phyloP scores from a whole-genome alignment of 345 rosid species.

The Citrus maxima region DNA sequence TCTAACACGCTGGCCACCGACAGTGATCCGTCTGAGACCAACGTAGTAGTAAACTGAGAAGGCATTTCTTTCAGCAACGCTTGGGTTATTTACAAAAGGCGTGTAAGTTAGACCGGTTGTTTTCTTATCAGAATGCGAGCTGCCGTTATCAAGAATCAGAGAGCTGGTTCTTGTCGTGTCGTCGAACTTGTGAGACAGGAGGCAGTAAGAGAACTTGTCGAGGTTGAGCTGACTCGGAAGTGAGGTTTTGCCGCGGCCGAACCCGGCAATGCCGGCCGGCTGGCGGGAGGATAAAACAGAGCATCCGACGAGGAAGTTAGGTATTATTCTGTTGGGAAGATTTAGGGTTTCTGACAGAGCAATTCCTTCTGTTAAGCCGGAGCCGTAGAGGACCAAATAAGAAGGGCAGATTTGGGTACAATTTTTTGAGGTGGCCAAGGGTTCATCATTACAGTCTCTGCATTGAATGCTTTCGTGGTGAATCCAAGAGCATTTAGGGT shows the following conservation, averaged over 20 bases:
- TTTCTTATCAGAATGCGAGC: slow-evolving; percentile 23
- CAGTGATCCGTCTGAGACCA: slow-evolving; percentile 26
- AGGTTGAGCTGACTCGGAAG: slow-evolving; percentile 36
- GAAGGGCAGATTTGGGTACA: slow-evolving; percentile 39
- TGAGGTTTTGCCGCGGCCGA: slow-evolving; percentile 36
- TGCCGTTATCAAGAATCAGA: slow-evolving; percentile 19
- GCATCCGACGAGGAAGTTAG: slow-evolving; percentile 40
- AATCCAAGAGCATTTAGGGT: slow-evolving; percentile 46
- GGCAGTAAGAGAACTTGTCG: slow-evolving; percentile 40
- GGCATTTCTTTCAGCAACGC: background rate
- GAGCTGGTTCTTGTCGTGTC: slow-evolving; percentile 21
- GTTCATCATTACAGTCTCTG: slow-evolving; percentile 2
- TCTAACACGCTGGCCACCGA: slow-evolving; percentile 27
- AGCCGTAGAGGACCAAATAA: slow-evolving; percentile 34
- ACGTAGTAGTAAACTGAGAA: slow-evolving; percentile 37
- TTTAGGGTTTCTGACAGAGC: slow-evolving; percentile 34
- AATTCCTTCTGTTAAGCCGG: slow-evolving; percentile 34
- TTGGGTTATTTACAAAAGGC: slow-evolving; percentile 28
- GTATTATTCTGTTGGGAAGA: slow-evolving; percentile 5
- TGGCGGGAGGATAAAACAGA: slow-evolving; percentile 33
- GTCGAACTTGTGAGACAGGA: slow-evolving; percentile 34
- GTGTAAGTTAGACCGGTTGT: slow-evolving; percentile 28
- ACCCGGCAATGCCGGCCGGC: slow-evolving; percentile 42
- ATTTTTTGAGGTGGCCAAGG: background rate
- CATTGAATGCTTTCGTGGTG: slow-evolving; percentile 17